Conservation (phyloP, 2,329 filamentous ascomycete species). For the Exophiala lecanii-corni region DNA sequence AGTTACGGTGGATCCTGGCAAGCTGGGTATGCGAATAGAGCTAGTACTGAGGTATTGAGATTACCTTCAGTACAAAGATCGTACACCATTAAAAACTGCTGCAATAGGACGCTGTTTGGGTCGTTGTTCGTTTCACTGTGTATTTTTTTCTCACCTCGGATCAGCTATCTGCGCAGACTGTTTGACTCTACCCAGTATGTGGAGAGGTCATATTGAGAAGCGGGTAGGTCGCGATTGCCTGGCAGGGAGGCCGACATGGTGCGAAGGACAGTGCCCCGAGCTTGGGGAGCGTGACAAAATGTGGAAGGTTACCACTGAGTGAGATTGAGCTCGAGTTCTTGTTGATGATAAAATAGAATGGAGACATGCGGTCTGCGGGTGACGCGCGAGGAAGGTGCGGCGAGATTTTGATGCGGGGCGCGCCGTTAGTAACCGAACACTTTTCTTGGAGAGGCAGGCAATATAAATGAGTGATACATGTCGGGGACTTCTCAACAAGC, state of each 20-base stretch:
- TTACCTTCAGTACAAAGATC: slow-evolving; percentile 20
- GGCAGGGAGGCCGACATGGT: slow-evolving; percentile 59
- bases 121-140: slow-evolving; percentile 2
- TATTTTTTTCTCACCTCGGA: slow-evolving; percentile 68
- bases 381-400: background rate
- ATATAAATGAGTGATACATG: no score
- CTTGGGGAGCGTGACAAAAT: background rate
- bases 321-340: background rate
- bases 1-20: background rate
- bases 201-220: slow-evolving; percentile 84
- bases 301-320: background rate
- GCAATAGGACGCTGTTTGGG: no score
- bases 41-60: slow-evolving; percentile 11
- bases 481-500: no score
- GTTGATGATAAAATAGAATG: no score
- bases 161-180: slow-evolving; percentile 88
- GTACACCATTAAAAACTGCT: no score
- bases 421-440: background rate
- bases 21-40: background rate
- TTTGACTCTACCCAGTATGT: slow-evolving; percentile 91
- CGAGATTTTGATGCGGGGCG: background rate
- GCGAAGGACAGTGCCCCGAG: no score
- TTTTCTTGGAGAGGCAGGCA: background rate
- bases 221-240: slow-evolving; percentile 73
- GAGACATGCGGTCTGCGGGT: background rate